Evolutionary conservation across 2,329 filamentous ascomycete species (phyloP).

Genomic region (Neobulgaria alba): DNA sequence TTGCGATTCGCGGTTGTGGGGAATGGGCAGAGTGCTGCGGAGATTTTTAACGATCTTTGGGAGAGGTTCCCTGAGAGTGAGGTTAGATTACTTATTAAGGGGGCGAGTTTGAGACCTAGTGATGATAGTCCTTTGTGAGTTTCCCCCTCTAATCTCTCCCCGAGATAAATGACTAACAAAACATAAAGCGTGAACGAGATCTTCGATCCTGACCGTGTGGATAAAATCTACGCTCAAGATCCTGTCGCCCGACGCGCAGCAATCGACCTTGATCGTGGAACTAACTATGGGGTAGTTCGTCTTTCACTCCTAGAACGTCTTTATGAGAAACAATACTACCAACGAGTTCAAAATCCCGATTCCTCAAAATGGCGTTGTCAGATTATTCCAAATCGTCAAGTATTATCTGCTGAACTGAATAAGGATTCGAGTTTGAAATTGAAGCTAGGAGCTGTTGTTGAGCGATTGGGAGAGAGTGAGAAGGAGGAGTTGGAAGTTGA

Average conservation of each 20-base stretch:
- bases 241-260: conserved; percentile 48
- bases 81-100: conserved; percentile 72
- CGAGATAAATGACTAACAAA: neutral
- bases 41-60: conserved; percentile 89
- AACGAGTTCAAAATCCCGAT: conserved; percentile 61
- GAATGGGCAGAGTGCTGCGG: conserved; percentile 84
- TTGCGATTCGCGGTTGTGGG: conserved; percentile 68
- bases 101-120: conserved; percentile 75
- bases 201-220: conserved; percentile 82
- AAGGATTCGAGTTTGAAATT: conserved; percentile 9
- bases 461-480: conserved; percentile 30
- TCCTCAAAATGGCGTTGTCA: conserved; percentile 73
- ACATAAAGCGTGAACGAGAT: conserved; percentile 75
- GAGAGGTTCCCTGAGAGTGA: conserved; percentile 71
- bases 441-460: conserved; percentile 24
- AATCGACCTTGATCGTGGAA: conserved; percentile 65
- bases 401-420: conserved; percentile 31
- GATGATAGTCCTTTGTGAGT: conserved; percentile 93
- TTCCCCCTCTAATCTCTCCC: neutral
- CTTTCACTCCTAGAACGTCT: conserved; percentile 84
- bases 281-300: conserved; percentile 92
- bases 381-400: conserved; percentile 61
- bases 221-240: conserved; percentile 63
- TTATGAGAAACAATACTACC: conserved; percentile 81
- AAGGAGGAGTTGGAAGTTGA: conserved; percentile 52